Evolutionary conservation across 1,284 basidiomycete genomes (phyloP), one percentile per base, ranked within the genome.

Genomic region (Apiotrichum mycotoxinovorans): DNA sequence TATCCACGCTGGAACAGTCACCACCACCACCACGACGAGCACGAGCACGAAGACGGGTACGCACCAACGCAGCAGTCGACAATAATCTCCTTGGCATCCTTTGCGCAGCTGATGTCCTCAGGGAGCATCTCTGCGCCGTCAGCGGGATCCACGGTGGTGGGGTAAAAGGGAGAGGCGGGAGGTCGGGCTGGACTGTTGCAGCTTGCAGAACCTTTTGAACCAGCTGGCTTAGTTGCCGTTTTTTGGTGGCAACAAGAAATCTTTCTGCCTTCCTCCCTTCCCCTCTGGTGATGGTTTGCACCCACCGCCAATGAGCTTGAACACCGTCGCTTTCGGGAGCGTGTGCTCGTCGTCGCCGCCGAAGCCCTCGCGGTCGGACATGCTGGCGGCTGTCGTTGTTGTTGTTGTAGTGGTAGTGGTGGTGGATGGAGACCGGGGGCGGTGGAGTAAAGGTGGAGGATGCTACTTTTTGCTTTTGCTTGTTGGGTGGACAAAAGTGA

Each of bases 51-150:
- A 40, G 20, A 37, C 12, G 22, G 23, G 27, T 5, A 72, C 78
- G 83, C 80, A 93, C 92, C 93, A 84, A 97, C 91, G 83, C 95
- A 98, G 74, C 93, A 97, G 79, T 98, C 93, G 76, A 95, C 93
- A 50, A 98, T 87, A 57, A 98, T 79, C 80, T 98, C 95, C 69
- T 93, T 87, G 57, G 94, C 95, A 66, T 98, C 95, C 77, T 96
- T 97, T 30, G 94, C 85, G 72, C 92, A 96, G 26, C 85, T 82
- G n/a, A 97, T 83, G 66, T 97, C 95, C 61, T 79, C 84, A 17
- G 94, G 92, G 25, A 98, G 82, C 63, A 96, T 79, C 70, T 98
- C 94, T 95, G 73, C n/a, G 47, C 40, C 17, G 49, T 58, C 48
- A 43, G 42, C 25, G n/a, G n/a, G n/a, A n/a, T n/a, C n/a, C n/a